Evolutionary conservation across 805 yeast genomes (phyloP), one percentile per base, ranked within the genome.

Genomic region (Nakazawaea peltata): DNA sequence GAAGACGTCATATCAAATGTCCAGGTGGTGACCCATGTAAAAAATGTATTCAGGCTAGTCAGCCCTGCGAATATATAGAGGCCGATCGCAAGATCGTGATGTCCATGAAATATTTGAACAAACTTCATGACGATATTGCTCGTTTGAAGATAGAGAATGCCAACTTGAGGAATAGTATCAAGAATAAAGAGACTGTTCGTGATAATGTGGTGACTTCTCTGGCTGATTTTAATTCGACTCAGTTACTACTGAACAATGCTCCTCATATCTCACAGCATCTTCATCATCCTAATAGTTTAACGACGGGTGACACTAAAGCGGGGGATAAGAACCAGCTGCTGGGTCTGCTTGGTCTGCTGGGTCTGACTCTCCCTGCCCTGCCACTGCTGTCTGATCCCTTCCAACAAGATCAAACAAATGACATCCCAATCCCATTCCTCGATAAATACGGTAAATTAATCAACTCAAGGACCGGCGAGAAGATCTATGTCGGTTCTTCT

Each of bases 11-110:
- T 54, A 74, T 79, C 28, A 71, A 81, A 42, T 82, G 92, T 49
- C 85, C 85, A 11, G 87, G 87, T 2, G 85, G 84, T 1, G 71
- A 77, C 32, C 86, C 87, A 0, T 82, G 92, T 51, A 54, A 61
- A 33, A 76, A 76, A 47, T 82, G 92, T 50, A 55, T 54, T 11
- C 50, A 65, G 32, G 72, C 80, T 12, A 67, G 65, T 32, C 59
- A 74, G 3, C 63, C 64, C 16, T 82, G 92, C 57, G 86, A 79
- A 46, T 82, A 80, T 44, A 67, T 72, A 14, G 85, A 77, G 48
- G 83, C 79, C 8, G 82, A 79, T 33, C 77, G 73, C 57, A 80
- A 81, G 46, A 65, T 82, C 10, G 83, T 80, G 19, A 81, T 81
- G 0, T 78, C 87, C 1, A 68, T 81, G 73, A 77, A 73, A 45